A percentile compares a stretch with the other conserved stretches of the same genome.
Evolutionary conservation across 441 rosid species (phyloP).

Genomic region (Eruca vesicaria): DNA sequence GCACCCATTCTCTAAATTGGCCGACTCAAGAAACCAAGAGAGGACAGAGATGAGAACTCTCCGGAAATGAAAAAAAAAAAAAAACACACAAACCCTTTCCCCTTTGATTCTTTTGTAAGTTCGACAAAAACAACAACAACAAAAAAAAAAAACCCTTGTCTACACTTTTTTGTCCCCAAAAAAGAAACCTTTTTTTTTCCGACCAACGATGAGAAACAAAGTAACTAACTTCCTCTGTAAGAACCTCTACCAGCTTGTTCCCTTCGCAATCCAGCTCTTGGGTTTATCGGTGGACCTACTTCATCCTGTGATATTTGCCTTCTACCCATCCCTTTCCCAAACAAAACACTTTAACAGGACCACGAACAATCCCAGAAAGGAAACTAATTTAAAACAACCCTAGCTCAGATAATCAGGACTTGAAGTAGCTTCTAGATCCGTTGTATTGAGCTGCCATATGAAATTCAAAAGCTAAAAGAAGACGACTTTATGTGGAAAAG

Average conservation of each 20-base stretch:
- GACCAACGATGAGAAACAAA: constrained; percentile 17
- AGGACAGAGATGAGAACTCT: not conserved
- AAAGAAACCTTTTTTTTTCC: not conserved
- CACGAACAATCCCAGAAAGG: not conserved
- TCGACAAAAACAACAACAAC: constrained; percentile 4
- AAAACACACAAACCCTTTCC: not conserved
- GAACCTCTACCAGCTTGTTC: constrained; percentile 99
- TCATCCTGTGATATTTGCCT: constrained; percentile 69
- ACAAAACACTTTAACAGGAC: not conserved
- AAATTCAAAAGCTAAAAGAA: not conserved
- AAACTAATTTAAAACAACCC: constrained; percentile 23
- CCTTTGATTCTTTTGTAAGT: constrained; percentile 18
- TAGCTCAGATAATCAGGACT: constrained; percentile 17
- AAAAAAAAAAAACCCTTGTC: not conserved
- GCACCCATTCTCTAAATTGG: constrained; percentile 44
- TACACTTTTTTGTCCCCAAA: constrained; percentile 2
- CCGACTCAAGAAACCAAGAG: constrained; percentile 16
- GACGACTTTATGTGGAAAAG: not conserved
- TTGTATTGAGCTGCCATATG: constrained; percentile 41
- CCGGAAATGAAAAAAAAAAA: not conserved
- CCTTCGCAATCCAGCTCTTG: constrained; percentile 83
- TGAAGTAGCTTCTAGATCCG: constrained; percentile 32
- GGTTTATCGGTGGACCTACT: constrained; percentile 85
- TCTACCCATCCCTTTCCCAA: constrained; percentile 72
- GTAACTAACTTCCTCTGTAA: constrained; percentile 85